Conservation (phyloP, 805 yeast species). For the Wickerhamomyces ciferrii region DNA sequence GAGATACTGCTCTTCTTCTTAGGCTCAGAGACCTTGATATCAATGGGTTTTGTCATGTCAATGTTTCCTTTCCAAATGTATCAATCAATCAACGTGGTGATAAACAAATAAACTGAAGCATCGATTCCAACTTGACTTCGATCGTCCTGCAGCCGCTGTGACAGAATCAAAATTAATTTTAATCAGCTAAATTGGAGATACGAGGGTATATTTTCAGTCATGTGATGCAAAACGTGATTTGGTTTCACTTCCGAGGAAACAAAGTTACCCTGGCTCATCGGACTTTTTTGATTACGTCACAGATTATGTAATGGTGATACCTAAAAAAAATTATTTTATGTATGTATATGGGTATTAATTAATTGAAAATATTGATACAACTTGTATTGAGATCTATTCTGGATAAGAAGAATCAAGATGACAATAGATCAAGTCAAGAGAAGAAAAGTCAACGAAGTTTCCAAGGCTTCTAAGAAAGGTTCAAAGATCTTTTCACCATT, state of each 20-base stretch:
- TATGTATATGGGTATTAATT: too few relatives aligned
- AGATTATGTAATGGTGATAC: neutral
- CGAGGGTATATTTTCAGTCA: neutral
- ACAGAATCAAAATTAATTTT: neutral
- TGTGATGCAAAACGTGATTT: too few relatives aligned
- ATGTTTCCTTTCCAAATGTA: neutral
- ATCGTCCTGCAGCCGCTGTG: neutral
- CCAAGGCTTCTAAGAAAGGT: slow-evolving; percentile 10
- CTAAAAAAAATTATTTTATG: neutral
- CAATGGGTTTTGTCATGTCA: slow-evolving; percentile 19
- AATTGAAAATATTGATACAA: too few relatives aligned
- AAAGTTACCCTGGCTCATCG: neutral
- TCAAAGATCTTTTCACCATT: slow-evolving; percentile 81
- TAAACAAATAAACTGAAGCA: neutral
- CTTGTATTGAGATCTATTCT: too few relatives aligned
- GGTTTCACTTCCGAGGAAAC: neutral
- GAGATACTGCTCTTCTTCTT: slow-evolving; percentile 7
- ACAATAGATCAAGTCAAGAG: slow-evolving; percentile 8
- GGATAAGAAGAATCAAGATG: neutral
- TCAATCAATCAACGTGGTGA: neutral
- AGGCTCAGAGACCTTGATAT: slow-evolving; percentile 5
- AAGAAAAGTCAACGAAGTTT: slow-evolving; percentile 9
- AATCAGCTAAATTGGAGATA: too few relatives aligned
- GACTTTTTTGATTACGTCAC: neutral
- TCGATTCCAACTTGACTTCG: neutral